Conservation (phyloP, 2,329 filamentous ascomycete genomes). For the Microsporum ferrugineum region DNA sequence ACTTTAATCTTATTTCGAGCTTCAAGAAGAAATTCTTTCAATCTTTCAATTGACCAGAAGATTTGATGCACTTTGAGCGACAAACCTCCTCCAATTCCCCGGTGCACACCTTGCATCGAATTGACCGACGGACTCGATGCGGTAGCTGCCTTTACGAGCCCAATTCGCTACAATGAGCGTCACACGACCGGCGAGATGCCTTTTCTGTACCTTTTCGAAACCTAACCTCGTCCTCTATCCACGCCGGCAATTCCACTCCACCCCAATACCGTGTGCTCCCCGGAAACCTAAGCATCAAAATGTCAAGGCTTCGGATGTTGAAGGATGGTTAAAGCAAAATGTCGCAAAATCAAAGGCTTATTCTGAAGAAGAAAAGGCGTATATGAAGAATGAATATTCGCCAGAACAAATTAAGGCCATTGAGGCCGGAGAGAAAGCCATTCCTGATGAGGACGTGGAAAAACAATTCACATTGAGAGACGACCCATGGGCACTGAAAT, state of each 20-base stretch:
- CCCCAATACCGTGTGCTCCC: constrained; percentile 24
- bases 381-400: constrained; percentile 59
- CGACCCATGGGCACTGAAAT: constrained; percentile 61
- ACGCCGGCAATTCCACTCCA: constrained; percentile 40
- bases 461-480: constrained; percentile 59
- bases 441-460: constrained; percentile 62
- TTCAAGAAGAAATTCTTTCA: constrained; percentile 3
- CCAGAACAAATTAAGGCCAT: constrained; percentile 71
- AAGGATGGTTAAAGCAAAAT: constrained; percentile 15
- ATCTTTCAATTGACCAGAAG: constrained; percentile 3
- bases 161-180: constrained; percentile 35
- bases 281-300: constrained; percentile 31
- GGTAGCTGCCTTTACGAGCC: constrained; percentile 20
- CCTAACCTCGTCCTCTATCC: constrained; percentile 31
- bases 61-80: not conserved
- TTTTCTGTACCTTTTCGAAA: constrained; percentile 40
- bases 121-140: not conserved
- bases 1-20: not conserved
- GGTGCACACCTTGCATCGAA: constrained; percentile 7
- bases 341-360: constrained; percentile 44
- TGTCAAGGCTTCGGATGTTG: constrained; percentile 25
- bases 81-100: constrained; percentile 4
- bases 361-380: constrained; percentile 52
- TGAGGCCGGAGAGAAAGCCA: constrained; percentile 64
- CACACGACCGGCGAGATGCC: constrained; percentile 39